Conservation (phyloP, 352 stramenopile genomes). For the Phytophthora pisi region DNA sequence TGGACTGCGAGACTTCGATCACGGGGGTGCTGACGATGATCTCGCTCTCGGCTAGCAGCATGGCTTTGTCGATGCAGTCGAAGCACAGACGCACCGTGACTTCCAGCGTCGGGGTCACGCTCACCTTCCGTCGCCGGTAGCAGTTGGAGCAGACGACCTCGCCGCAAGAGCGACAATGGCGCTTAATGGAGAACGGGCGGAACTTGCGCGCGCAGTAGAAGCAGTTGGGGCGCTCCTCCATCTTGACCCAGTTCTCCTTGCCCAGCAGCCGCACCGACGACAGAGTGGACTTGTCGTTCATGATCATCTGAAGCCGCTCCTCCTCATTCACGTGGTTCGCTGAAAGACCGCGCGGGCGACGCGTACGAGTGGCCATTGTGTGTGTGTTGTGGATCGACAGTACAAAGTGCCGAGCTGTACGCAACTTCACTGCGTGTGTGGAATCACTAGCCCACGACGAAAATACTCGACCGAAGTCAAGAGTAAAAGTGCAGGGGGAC, state of each 20-base stretch:
- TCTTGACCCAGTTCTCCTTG: slow-evolving; percentile 81
- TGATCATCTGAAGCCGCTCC: slow-evolving; percentile 60
- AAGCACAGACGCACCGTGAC: slow-evolving; percentile 71
- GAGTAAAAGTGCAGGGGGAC: slow-evolving; percentile 24
- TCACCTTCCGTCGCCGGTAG: slow-evolving; percentile 65
- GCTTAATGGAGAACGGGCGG: slow-evolving; percentile 72
- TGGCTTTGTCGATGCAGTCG: slow-evolving; percentile 79
- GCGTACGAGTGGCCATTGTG: slow-evolving; percentile 28
- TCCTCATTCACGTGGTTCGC: slow-evolving; percentile 52
- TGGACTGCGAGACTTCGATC: slow-evolving; percentile 10
- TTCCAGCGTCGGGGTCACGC: slow-evolving; percentile 37
- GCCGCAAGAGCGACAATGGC: slow-evolving; percentile 82
- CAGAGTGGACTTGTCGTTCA: slow-evolving; percentile 66
- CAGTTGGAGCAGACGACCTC: slow-evolving; percentile 82
- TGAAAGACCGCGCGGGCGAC: slow-evolving; percentile 59
- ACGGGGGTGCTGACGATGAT: slow-evolving; percentile 14
- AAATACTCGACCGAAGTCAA: slow-evolving; percentile 36
- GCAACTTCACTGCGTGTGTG: background rate
- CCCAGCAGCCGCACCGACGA: slow-evolving; percentile 46
- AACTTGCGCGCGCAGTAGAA: slow-evolving; percentile 85
- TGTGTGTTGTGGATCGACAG: background rate
- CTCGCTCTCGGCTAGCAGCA: slow-evolving; percentile 35
- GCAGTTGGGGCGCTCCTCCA: slow-evolving; percentile 69
- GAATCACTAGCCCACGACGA: slow-evolving; percentile 6
- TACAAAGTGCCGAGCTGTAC: background rate